Percentiles rank a stretch among this genome's conserved stretches.
phyloP scores from a whole-genome alignment of 371 early-diverging fungal genomes.

The Dichotomocladium elegans region DNA sequence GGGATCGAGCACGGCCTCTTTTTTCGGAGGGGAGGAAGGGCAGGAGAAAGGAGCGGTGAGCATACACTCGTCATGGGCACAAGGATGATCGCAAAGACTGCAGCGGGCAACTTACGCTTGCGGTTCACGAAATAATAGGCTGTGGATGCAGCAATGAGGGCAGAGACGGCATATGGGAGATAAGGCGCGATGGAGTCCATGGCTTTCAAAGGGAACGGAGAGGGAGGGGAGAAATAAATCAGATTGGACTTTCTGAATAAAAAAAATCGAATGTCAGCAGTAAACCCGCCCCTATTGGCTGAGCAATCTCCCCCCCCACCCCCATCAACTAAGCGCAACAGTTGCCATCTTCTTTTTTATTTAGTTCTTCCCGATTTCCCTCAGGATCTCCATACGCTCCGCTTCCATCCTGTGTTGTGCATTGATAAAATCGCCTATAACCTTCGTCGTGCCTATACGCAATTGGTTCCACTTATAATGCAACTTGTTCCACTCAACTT shows the following conservation, averaged over 20 bases:
- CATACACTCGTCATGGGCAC: too few species aligned
- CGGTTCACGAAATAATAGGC: conserved; percentile 17
- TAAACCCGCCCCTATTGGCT: too few species aligned
- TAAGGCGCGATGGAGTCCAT: conserved; percentile 11
- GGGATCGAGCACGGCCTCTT: conserved; percentile 56
- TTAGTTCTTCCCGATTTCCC: not conserved
- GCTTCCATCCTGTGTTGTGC: not conserved
- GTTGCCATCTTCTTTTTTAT: too few species aligned
- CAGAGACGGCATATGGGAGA: conserved; percentile 18
- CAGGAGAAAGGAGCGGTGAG: too few species aligned
- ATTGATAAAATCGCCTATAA: not conserved
- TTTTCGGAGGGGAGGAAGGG: too few species aligned
- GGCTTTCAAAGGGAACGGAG: not conserved
- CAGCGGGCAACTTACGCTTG: conserved; percentile 20
- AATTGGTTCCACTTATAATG: not conserved
- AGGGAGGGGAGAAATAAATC: not conserved
- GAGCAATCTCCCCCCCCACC: not conserved
- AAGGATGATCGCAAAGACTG: too few species aligned
- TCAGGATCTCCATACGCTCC: not conserved
- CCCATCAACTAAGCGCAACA: too few species aligned
- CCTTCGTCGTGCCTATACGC: not conserved
- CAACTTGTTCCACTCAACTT: not conserved
- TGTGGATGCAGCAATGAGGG: conserved; percentile 12
- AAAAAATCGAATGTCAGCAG: too few species aligned
- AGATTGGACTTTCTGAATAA: too few species aligned